phyloP scores from a whole-genome alignment of 352 stramenopile genomes.

The Thalassiosira exigua region DNA sequence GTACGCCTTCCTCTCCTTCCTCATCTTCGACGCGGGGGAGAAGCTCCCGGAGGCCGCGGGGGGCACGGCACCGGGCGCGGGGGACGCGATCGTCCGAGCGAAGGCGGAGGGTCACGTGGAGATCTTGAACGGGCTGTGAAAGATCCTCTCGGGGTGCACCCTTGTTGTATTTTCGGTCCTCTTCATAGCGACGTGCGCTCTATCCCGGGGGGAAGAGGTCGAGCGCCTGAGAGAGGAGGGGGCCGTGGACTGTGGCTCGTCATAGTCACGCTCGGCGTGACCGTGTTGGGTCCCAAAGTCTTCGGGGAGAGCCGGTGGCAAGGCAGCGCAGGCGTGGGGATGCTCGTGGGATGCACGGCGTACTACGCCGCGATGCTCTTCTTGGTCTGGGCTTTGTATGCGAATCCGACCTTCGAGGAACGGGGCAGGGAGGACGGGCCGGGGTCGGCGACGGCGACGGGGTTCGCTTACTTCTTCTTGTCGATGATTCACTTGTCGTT shows the following conservation, averaged over 20 bases:
- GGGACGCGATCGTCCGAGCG: conserved; percentile 12
- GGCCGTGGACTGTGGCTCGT: conserved; percentile 23
- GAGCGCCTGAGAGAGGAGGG: no score
- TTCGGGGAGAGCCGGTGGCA: conserved; percentile 13
- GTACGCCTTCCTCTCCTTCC: background rate
- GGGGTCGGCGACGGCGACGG: conserved; percentile 1
- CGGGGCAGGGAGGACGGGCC: conserved; percentile 13
- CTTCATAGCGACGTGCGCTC: conserved; percentile 7
- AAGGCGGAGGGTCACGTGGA: no score
- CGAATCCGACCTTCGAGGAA: conserved; percentile 13
- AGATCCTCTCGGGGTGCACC: conserved; percentile 17
- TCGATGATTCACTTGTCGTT: conserved; percentile 18
- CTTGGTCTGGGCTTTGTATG: conserved; percentile 34
- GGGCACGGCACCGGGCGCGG: background rate
- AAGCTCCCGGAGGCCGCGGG: conserved; percentile 15
- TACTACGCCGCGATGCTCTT: conserved; percentile 26
- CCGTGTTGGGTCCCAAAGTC: conserved; percentile 12
- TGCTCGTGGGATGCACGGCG: conserved; percentile 12
- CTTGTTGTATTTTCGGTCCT: conserved; percentile 11
- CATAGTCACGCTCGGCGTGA: conserved; percentile 10
- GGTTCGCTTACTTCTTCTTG: conserved; percentile 24
- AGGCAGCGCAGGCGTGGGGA: conserved; percentile 21
- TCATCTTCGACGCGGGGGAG: conserved; percentile 11
- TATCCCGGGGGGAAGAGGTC: background rate
- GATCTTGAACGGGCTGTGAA: conserved; percentile 23